Base-by-base conservation (phyloP, 2,329 filamentous ascomycete genomes). In the Atkinsonella texensis region DNA sequence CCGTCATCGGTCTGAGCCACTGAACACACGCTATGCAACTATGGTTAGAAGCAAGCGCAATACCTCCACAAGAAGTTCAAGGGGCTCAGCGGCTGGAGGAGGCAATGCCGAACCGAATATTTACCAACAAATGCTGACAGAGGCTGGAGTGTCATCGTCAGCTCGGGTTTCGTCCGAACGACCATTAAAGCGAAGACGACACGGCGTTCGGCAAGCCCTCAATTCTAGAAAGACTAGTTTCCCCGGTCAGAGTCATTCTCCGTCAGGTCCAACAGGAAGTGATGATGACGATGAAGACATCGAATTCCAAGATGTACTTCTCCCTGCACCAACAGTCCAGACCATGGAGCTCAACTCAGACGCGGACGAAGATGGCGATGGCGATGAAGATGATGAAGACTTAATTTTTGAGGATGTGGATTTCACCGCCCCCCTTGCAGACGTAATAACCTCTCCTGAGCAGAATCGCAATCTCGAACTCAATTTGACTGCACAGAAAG, bases 281-380 rank as follows among this genome's bases (percentile, higher is more conserved):
- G 55, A 48, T 6, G 60, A 63, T 0, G 66, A 72, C 3, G 72
- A 72, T 3, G 71, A 73, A 3, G 65, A 68, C 12, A 51, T 73
- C 20, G 69, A 74, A 43, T 77, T 79, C 56, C 70, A 78, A 54
- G 75, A 79, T 58, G 73, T 79, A 1, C 57, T 63, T 4, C 57
- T 77, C 3, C 76, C 76, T 0, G 56, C 65, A 13, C 69, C 74
- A 0, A 76, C 70, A 0, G 57, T 77, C 17, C 76, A 80, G 58
- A 80, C 75, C 1, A 67, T 77, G 51, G 68, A 73, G 45, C 61
- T 69, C 50, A 73, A 75, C 35, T 74, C 72, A 50, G 73, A 75
- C 35, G 74, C 72, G 0, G 74, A 75, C 10, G 72, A 74, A 1
- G 69, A 71, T 0, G 69, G 70, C 1, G 69, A 71, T 0, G 69